Conservation (phyloP, 495 filamentous ascomycete species). For the Staphylotrichum tortipilum region DNA sequence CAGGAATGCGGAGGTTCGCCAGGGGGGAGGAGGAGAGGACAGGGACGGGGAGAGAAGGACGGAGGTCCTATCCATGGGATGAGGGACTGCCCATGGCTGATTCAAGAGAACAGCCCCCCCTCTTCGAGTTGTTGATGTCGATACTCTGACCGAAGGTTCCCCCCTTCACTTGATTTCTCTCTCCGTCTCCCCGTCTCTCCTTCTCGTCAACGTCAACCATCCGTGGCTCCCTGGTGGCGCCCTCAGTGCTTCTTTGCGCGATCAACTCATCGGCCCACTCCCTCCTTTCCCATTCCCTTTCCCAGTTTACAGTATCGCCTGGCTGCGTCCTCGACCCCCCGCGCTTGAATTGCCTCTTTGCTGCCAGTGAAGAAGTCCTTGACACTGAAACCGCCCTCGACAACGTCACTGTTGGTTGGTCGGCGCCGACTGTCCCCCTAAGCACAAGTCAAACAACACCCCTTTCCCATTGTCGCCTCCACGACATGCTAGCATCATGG, state of each 20-base stretch:
- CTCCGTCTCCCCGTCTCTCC: neutral
- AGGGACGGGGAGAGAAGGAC: too few relatives aligned
- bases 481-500: conserved; percentile 43
- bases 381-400: neutral
- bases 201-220: neutral
- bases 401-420: neutral
- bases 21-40: too few relatives aligned
- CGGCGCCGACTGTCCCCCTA: neutral
- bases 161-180: conserved; percentile 2
- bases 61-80: neutral
- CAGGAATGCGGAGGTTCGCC: neutral
- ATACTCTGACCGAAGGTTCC: conserved; percentile 3
- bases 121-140: neutral
- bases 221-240: conserved; percentile 7
- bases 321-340: too few relatives aligned
- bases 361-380: neutral
- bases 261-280: neutral
- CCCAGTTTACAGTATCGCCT: neutral
- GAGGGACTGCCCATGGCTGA: neutral
- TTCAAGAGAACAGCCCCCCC: neutral
- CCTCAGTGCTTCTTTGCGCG: neutral
- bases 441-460: neutral
- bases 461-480: conserved; percentile 12
- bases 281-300: neutral
- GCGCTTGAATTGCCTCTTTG: neutral